These are phyloP conservation scores for Coemansia sp. DNA, from an alignment of 192 early-diverging fungal species.

Conservation along the genomic window DNA sequence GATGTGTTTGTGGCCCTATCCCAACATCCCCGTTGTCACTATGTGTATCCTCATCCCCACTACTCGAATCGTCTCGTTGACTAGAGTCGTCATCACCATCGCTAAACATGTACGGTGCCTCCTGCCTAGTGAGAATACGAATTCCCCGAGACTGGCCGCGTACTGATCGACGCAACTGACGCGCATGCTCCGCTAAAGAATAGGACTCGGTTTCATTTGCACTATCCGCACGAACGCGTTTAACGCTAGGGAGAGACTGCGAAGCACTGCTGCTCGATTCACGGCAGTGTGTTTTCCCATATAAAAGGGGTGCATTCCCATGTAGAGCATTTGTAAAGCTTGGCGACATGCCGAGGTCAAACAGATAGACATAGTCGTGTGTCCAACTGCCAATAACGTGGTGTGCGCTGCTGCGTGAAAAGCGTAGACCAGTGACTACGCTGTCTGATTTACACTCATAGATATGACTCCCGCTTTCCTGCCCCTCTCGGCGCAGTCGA, in stretches of 20 bases:
- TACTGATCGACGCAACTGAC: constrained; percentile 5
- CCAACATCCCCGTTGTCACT: neutral
- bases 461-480: constrained; percentile 3
- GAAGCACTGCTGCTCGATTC: neutral
- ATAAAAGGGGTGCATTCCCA: neutral
- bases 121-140: constrained; percentile 20
- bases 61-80: neutral
- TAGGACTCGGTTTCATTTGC: neutral
- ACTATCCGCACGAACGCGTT: constrained; percentile 22
- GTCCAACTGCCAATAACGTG: constrained; percentile 63
- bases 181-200: neutral
- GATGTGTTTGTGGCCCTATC: too few relatives aligned
- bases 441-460: constrained; percentile 25
- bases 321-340: constrained; percentile 19
- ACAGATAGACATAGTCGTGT: constrained; percentile 57
- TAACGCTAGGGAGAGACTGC: neutral
- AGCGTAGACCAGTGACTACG: constrained; percentile 45
- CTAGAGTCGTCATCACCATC: neutral
- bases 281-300: neutral
- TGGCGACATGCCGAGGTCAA: constrained; percentile 52
- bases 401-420: constrained; percentile 33
- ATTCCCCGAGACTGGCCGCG: constrained; percentile 20
- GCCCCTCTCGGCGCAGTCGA: constrained; percentile 21
- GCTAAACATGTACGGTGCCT: constrained; percentile 26
- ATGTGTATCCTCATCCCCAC: neutral